Evolutionary conservation across 805 yeast species (phyloP).

Genomic region (Metschnikowia rubicola): DNA sequence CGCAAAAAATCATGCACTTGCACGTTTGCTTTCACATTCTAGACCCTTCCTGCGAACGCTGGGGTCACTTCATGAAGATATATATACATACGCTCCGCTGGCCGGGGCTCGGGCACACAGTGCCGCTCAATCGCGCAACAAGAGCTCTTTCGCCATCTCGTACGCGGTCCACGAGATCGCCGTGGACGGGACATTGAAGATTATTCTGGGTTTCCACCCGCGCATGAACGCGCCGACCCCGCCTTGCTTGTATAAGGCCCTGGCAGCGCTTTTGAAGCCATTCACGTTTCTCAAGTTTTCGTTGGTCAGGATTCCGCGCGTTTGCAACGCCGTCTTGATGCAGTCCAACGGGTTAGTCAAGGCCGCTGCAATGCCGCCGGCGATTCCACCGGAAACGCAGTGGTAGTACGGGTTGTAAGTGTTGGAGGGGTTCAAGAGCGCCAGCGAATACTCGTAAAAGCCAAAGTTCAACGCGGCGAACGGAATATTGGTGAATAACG

Average conservation of each 20-base stretch:
- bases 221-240: constrained; percentile 70
- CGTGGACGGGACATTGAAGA: constrained; percentile 91
- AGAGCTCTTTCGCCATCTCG: constrained; percentile 87
- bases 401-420: constrained; percentile 85
- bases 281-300: constrained; percentile 50
- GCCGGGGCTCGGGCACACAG: too few relatives aligned
- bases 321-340: constrained; percentile 85
- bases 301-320: constrained; percentile 58
- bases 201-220: constrained; percentile 87
- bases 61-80: too few relatives aligned
- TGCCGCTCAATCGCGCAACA: constrained; percentile 28
- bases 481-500: constrained; percentile 86
- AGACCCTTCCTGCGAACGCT: too few relatives aligned
- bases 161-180: constrained; percentile 98
- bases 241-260: constrained; percentile 55
- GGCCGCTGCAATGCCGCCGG: constrained; percentile 96
- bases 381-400: constrained; percentile 87
- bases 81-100: too few relatives aligned
- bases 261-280: constrained; percentile 70
- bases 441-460: constrained; percentile 81
- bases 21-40: too few relatives aligned
- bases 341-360: constrained; percentile 93
- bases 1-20: too few relatives aligned
- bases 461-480: constrained; percentile 94
- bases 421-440: constrained; percentile 71